Conservation (phyloP, 805 yeast genomes). For the Candida boleticola region DNA sequence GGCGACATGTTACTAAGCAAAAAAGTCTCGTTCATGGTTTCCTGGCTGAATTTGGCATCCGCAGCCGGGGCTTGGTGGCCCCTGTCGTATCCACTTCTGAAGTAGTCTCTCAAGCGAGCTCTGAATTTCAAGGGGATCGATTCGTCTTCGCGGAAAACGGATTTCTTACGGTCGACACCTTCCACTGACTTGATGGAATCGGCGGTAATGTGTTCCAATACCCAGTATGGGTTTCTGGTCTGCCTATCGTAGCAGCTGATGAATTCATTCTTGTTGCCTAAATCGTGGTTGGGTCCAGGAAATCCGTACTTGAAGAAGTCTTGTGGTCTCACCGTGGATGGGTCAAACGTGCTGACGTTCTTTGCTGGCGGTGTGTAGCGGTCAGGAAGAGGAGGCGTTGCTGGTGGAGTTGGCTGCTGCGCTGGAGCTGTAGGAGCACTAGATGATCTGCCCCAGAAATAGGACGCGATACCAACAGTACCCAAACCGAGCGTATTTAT, state of each 20-base stretch:
- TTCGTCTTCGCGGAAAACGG: constrained; percentile 87
- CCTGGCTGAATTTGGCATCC: constrained; percentile 85
- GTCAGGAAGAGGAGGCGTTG: constrained; percentile 9
- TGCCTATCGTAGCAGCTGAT: constrained; percentile 84
- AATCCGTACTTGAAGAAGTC: constrained; percentile 89
- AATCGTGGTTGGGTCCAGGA: constrained; percentile 92
- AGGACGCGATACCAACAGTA: constrained; percentile 37
- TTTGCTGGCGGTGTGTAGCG: constrained; percentile 1
- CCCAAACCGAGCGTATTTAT: constrained; percentile 34
- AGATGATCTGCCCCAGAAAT: constrained; percentile 37
- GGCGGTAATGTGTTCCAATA: constrained; percentile 84
- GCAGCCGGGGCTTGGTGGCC: constrained; percentile 99
- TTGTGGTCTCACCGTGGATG: constrained; percentile 59
- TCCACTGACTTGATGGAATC: constrained; percentile 54
- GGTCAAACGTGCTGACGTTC: constrained; percentile 18
- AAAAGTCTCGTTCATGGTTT: constrained; percentile 95
- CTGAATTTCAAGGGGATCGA: constrained; percentile 73
- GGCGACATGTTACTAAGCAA: constrained; percentile 89
- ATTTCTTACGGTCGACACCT: constrained; percentile 72
- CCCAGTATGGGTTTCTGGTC: constrained; percentile 83
- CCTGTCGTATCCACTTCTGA: constrained; percentile 92
- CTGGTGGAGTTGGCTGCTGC: constrained; percentile 12
- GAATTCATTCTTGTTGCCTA: constrained; percentile 70
- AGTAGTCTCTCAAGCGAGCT: constrained; percentile 77
- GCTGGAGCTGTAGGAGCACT: constrained; percentile 8